Evolutionary conservation across 1,284 basidiomycete species (phyloP).

Genomic region (Mycena citricolor): DNA sequence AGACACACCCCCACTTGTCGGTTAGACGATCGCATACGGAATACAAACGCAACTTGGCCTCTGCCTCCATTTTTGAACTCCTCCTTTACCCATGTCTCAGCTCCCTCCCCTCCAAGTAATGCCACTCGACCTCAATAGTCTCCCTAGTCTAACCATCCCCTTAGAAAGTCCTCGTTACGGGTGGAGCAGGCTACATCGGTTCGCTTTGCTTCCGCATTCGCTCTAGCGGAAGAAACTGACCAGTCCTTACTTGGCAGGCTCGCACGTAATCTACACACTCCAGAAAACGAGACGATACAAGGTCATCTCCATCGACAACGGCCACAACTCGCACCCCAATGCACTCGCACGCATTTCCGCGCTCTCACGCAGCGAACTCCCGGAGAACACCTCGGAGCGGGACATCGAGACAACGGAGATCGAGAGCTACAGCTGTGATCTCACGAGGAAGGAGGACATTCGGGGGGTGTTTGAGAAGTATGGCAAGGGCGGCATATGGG

Average conservation of each 20-base stretch:
- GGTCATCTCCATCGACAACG: slow-evolving; percentile 91
- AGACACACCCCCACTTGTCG: no score
- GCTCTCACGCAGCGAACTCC: slow-evolving; percentile 73
- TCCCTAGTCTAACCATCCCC: neutral
- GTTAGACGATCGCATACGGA: no score
- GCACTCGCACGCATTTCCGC: slow-evolving; percentile 75
- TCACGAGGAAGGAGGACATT: slow-evolving; percentile 72
- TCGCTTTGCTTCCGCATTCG: slow-evolving; percentile 23
- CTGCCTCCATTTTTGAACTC: neutral
- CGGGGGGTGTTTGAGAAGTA: slow-evolving; percentile 81
- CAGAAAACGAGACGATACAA: slow-evolving; percentile 88
- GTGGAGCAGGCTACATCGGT: slow-evolving; percentile 87
- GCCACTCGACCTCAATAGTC: neutral
- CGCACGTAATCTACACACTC: slow-evolving; percentile 86
- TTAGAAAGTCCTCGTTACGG: slow-evolving; percentile 78
- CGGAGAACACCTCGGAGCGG: slow-evolving; percentile 58
- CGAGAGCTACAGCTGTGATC: slow-evolving; percentile 70
- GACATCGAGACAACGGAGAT: slow-evolving; percentile 71
- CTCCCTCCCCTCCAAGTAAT: slow-evolving; percentile 12
- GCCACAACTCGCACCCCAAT: slow-evolving; percentile 84
- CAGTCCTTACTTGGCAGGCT: slow-evolving; percentile 52
- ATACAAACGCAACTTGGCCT: no score
- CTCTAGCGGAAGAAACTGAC: slow-evolving; percentile 19
- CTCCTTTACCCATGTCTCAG: slow-evolving; percentile 14
- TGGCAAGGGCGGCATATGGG: slow-evolving; percentile 93